phyloP scores from a whole-genome alignment of 495 filamentous ascomycete genomes.

The Aspergillus taichungensis region DNA sequence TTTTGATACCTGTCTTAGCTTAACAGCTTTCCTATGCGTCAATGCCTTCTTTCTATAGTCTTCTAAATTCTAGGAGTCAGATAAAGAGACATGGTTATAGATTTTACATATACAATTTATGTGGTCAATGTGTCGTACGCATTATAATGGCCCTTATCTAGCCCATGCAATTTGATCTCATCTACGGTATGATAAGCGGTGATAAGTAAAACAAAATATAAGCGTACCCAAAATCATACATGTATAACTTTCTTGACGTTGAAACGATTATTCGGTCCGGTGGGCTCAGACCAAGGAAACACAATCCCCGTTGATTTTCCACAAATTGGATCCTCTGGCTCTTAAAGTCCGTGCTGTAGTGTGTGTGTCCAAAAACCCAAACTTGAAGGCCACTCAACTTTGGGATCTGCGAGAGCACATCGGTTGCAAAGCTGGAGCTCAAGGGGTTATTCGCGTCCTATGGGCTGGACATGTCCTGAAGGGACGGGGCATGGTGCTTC shows the following conservation, averaged over 20 bases:
- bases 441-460: slow-evolving; percentile 32
- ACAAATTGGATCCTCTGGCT: slow-evolving; percentile 32
- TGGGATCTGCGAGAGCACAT: slow-evolving; percentile 26
- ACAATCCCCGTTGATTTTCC: slow-evolving; percentile 47
- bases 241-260: slow-evolving; percentile 16
- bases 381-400: slow-evolving; percentile 17
- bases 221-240: background rate
- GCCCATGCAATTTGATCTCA: too few species aligned
- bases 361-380: slow-evolving; percentile 50
- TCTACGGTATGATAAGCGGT: too few species aligned
- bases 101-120: too few species aligned
- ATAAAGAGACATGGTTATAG: too few species aligned
- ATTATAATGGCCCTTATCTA: too few species aligned
- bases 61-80: too few species aligned
- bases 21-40: too few species aligned
- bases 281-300: slow-evolving; percentile 14
- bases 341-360: slow-evolving; percentile 36
- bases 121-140: too few species aligned
- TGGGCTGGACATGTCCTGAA: slow-evolving; percentile 32
- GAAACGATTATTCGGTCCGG: slow-evolving; percentile 9
- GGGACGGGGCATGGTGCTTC: slow-evolving; percentile 47
- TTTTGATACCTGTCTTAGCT: too few species aligned
- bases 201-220: too few species aligned
- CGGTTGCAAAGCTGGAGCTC: slow-evolving; percentile 42
- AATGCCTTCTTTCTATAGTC: too few species aligned